Evolutionary conservation across 306 rosid genomes (phyloP).

Genomic region (Fragaria nilgerrensis): DNA sequence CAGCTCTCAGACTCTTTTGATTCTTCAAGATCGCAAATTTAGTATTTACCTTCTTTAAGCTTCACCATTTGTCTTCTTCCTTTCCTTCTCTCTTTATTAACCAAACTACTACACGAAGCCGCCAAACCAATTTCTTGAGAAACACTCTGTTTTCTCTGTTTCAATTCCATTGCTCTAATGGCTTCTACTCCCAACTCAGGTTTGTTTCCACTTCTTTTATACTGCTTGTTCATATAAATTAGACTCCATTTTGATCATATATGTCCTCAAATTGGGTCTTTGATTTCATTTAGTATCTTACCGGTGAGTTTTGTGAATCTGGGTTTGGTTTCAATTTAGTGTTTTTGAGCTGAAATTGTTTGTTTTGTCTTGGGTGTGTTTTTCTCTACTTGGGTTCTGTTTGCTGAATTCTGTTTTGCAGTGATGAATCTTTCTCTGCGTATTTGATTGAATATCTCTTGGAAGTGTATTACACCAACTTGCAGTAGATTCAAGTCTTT

Average conservation of each 20-base stretch:
- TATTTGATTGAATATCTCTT: not conserved
- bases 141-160: constrained; percentile 36
- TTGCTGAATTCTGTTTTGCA: not conserved
- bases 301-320: constrained; percentile 1
- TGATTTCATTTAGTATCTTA: not conserved
- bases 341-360: constrained; percentile 33
- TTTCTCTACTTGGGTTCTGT: constrained; percentile 18
- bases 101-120: not conserved
- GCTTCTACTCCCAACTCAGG: constrained; percentile 52
- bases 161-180: constrained; percentile 35
- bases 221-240: not conserved
- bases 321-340: constrained; percentile 21
- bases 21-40: constrained; percentile 25
- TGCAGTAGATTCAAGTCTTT: constrained; percentile 11
- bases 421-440: not conserved
- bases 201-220: constrained; percentile 23
- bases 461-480: not conserved
- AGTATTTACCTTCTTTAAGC: constrained; percentile 10
- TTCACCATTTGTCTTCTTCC: constrained; percentile 14
- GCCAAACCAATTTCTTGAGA: constrained; percentile 22
- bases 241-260: constrained; percentile 1
- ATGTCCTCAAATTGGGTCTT: not conserved
- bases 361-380: constrained; percentile 22
- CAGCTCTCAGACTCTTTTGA: not conserved
- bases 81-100: not conserved